Conservation (phyloP, 202 grass and related monocot genomes). For the Cymbopogon flexuosus region DNA sequence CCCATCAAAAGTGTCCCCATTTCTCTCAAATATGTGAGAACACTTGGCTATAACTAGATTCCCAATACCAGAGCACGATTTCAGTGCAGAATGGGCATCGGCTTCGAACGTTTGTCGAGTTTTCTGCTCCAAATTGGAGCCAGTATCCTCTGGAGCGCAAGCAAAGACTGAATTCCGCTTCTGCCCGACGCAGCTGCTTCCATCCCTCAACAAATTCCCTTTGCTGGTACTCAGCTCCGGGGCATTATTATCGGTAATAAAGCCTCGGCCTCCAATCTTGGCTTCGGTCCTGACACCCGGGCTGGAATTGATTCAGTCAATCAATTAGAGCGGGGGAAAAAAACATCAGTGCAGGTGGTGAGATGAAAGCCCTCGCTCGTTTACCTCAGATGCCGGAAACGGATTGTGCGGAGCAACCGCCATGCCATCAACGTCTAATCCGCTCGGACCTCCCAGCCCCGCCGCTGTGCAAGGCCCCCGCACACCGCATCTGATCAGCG, state of each 20-base stretch:
- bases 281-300: not conserved
- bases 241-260: not conserved
- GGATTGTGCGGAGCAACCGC: not conserved
- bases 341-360: not conserved
- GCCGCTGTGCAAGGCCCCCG: not conserved
- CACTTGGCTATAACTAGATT: conserved; percentile 54
- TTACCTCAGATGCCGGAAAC: not conserved
- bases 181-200: not conserved
- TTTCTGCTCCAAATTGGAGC: not conserved
- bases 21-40: conserved; percentile 51
- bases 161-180: not conserved
- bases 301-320: not conserved
- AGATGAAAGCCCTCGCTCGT: not conserved
- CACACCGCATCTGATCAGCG: conserved; percentile 4
- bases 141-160: not conserved
- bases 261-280: not conserved
- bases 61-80: conserved; percentile 36
- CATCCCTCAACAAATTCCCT: conserved; percentile 4
- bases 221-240: not conserved
- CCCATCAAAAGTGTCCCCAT: conserved; percentile 40
- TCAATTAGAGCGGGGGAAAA: not conserved
- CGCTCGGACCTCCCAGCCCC: not conserved
- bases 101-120: not conserved
- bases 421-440: not conserved
- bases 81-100: not conserved